Evolutionary conservation across 208 protist genomes (phyloP).

Genomic region (Strigomonas culicis): DNA sequence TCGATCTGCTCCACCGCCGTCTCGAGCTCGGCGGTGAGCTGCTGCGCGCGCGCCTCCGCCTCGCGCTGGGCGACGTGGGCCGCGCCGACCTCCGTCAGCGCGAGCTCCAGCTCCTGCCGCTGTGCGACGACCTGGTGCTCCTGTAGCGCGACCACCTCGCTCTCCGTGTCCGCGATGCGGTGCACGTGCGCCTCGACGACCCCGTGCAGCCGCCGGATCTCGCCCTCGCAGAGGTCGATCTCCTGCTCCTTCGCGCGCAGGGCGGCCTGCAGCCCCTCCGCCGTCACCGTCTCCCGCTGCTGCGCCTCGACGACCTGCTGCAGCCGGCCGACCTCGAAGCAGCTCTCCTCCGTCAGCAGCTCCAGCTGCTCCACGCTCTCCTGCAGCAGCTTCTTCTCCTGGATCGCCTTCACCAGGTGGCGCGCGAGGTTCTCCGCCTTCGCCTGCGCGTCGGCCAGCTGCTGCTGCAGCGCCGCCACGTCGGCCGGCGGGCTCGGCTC

Average conservation of each 20-base stretch:
- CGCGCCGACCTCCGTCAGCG: conserved; percentile 57
- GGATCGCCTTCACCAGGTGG: conserved; percentile 72
- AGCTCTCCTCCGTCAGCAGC: conserved; percentile 49
- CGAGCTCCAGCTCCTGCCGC: conserved; percentile 36
- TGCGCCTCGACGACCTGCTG: conserved; percentile 44
- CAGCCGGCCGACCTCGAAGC: conserved; percentile 54
- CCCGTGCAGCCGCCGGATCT: conserved; percentile 55
- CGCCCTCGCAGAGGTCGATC: conserved; percentile 71
- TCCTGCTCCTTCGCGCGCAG: conserved; percentile 75
- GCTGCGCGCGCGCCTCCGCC: conserved; percentile 53
- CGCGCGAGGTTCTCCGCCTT: conserved; percentile 79
- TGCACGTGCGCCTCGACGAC: conserved; percentile 52
- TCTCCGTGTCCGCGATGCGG: conserved; percentile 18
- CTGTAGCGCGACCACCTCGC: conserved; percentile 12
- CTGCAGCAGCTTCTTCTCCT: conserved; percentile 62
- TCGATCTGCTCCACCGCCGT: conserved; percentile 73
- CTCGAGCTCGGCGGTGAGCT: conserved; percentile 55
- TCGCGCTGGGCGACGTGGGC: conserved; percentile 57
- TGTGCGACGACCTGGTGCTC: conserved; percentile 25
- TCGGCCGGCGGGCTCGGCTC: background rate
- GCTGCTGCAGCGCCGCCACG: conserved; percentile 21
- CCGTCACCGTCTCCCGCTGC: conserved; percentile 26
- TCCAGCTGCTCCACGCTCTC: conserved; percentile 58
- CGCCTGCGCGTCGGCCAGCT: conserved; percentile 38
- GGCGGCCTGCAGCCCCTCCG: conserved; percentile 32